Evolutionary conservation across 176 grass and related monocot genomes (phyloP).

Genomic region (barley (Hordeum vulgare)): MorexV3_pseudomolecules_assembly NC_058521.1:446870020-446870519

Average conservation of each 20-base stretch:
- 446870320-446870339: not conserved
- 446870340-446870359: not conserved
- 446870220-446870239: not conserved
- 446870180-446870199: conserved; percentile 53
- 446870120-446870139: conserved; percentile 43
- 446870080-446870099: conserved; percentile 61
- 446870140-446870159: conserved; percentile 29
- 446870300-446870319: not conserved
- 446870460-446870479: not conserved
- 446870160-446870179: conserved; percentile 32
- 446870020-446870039: conserved; percentile 65
- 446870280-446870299: not conserved
- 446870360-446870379: not conserved
- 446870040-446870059: conserved; percentile 64
- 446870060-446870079: conserved; percentile 68
- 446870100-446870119: conserved; percentile 58
- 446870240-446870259: not conserved
- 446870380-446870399: not conserved
- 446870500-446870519: not conserved
- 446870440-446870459: not conserved
- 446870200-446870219: conserved; percentile 49
- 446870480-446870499: not conserved
- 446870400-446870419: not conserved
- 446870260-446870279: not conserved
- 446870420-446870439: not conserved